These are phyloP conservation scores for Delonix regia DNA, from an alignment of 306 rosid species.

Conservation along the genomic window DNA sequence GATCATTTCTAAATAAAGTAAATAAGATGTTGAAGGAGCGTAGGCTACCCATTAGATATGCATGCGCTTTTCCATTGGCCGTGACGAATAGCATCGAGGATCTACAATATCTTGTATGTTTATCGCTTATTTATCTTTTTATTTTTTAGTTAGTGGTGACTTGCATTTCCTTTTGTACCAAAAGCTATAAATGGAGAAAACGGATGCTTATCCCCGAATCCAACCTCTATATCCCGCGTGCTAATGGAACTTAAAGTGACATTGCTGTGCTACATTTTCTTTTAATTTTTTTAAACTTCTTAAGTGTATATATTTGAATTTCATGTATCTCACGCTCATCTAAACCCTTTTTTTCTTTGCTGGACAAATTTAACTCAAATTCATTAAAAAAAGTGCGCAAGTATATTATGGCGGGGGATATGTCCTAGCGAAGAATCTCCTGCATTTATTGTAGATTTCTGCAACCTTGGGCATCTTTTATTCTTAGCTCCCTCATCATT, in stretches of 20 bases:
- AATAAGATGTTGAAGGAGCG: constrained; percentile 74
- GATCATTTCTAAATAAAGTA: constrained; percentile 65
- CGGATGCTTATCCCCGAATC: neutral
- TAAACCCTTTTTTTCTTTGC: neutral
- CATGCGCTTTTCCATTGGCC: constrained; percentile 82
- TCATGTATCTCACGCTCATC: neutral
- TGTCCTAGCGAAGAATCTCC: neutral
- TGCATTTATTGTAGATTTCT: neutral
- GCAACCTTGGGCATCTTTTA: neutral
- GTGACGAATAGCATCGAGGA: constrained; percentile 55
- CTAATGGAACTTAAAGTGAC: neutral
- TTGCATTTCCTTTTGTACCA: neutral
- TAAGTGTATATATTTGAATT: neutral
- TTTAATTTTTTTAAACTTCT: neutral
- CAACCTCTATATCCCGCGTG: neutral
- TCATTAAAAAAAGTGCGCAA: neutral
- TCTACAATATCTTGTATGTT: constrained; percentile 64
- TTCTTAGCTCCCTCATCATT: neutral
- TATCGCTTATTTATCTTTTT: neutral
- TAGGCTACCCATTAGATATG: constrained; percentile 80
- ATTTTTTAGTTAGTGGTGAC: neutral
- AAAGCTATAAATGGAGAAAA: neutral
- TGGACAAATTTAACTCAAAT: neutral
- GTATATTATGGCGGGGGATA: neutral
- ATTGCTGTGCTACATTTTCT: neutral